Evolutionary conservation across 441 rosid species (phyloP).

Genomic region (Gossypium schwendimanii): DNA sequence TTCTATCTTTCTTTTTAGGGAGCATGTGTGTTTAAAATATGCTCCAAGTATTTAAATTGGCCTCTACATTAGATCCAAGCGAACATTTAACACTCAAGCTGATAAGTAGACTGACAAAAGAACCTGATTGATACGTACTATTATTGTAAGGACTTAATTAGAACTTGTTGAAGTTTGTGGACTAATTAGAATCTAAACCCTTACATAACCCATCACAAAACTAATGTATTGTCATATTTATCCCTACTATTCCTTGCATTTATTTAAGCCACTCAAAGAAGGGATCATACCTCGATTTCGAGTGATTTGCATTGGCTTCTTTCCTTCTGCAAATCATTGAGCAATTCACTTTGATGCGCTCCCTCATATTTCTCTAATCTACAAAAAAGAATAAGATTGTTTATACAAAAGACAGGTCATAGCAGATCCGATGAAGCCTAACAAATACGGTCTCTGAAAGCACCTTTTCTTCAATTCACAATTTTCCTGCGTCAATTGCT

Average conservation of each 20-base stretch:
- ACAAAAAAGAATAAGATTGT: constrained; percentile 9
- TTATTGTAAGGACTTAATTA: not conserved
- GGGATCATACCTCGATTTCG: constrained; percentile 45
- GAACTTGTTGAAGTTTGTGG: not conserved
- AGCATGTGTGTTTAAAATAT: not conserved
- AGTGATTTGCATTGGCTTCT: constrained; percentile 38
- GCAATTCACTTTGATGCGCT: constrained; percentile 17
- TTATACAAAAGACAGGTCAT: not conserved
- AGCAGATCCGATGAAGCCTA: not conserved
- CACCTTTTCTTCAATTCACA: constrained; percentile 48
- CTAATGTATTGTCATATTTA: not conserved
- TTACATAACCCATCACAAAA: not conserved
- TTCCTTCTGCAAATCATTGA: constrained; percentile 32
- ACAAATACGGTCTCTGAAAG: not conserved
- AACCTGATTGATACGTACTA: no score
- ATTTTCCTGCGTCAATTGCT: constrained; percentile 50
- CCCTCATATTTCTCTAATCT: constrained; percentile 41
- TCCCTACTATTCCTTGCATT: not conserved
- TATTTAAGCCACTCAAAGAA: not conserved
- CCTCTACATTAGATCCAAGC: not conserved
- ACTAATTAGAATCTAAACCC: not conserved
- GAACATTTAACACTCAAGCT: no score
- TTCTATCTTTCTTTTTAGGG: not conserved
- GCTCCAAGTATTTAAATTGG: not conserved
- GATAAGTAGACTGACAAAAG: no score